These are phyloP conservation scores for Chrysanthemum seticuspe DNA, from an alignment of 129 eudicot species.

Conservation along the genomic window DNA sequence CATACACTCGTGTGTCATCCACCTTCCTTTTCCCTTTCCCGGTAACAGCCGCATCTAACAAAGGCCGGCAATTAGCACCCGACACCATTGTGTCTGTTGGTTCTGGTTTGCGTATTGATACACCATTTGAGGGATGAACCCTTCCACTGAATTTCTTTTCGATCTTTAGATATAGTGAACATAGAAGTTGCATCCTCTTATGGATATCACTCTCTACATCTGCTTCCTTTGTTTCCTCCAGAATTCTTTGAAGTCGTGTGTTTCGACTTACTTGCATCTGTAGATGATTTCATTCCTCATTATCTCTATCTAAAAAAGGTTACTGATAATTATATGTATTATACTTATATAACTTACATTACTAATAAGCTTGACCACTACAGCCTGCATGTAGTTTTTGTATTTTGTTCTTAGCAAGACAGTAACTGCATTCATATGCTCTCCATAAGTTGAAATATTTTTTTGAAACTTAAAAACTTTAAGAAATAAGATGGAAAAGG, in stretches of 20 bases:
- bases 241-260: slow-evolving; percentile 84
- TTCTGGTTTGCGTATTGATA: no score
- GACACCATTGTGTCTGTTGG: no score
- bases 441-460: slow-evolving; percentile 55
- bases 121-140: no score
- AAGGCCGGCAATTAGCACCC: no score
- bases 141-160: no score
- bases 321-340: background rate
- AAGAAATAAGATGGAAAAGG: no score
- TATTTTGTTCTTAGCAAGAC: slow-evolving; percentile 85
- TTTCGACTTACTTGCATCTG: slow-evolving; percentile 66
- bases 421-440: slow-evolving; percentile 81
- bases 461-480: no score
- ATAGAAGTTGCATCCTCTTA: slow-evolving; percentile 77
- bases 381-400: slow-evolving; percentile 85
- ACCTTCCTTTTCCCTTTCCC: no score
- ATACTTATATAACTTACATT: slow-evolving; percentile 47
- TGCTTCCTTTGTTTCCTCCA: slow-evolving; percentile 87
- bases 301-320: background rate
- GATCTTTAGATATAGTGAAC: slow-evolving; percentile 26
- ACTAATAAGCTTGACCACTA: slow-evolving; percentile 66
- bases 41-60: no score
- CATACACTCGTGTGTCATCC: no score
- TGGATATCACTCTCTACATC: slow-evolving; percentile 87
- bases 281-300: background rate